These are phyloP conservation scores for Moesziomyces sp. DNA, from an alignment of 1,284 basidiomycete genomes.

Conservation along the genomic window DNA sequence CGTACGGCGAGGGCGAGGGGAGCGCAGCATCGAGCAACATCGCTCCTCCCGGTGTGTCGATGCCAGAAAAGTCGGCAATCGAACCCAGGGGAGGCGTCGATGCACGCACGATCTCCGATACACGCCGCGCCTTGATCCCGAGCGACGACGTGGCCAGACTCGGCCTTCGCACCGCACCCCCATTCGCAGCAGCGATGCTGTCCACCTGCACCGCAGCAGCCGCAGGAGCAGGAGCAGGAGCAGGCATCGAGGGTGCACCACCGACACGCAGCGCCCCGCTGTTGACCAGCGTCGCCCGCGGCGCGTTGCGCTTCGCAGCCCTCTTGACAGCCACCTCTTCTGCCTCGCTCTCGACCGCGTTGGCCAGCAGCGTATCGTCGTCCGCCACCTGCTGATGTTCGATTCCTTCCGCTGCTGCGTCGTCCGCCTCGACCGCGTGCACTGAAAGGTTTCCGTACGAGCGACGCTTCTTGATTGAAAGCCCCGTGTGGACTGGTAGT, in stretches of 20 bases:
- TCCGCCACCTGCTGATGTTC: slow-evolving; percentile 8
- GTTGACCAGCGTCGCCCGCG: slow-evolving; percentile 42
- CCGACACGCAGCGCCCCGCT: slow-evolving; percentile 32
- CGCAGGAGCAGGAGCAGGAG: background rate
- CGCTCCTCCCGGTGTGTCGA: slow-evolving; percentile 26
- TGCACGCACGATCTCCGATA: slow-evolving; percentile 40
- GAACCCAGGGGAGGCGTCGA: slow-evolving; percentile 35
- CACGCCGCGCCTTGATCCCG: slow-evolving; percentile 41
- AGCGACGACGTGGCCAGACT: slow-evolving; percentile 37
- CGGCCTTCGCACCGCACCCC: slow-evolving; percentile 7
- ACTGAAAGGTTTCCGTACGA: slow-evolving; percentile 46
- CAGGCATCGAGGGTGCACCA: slow-evolving; percentile 1
- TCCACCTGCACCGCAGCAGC: background rate
- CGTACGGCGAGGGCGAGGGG: slow-evolving; percentile 32
- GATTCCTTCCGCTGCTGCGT: background rate
- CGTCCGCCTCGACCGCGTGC: slow-evolving; percentile 15
- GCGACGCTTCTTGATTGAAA: slow-evolving; percentile 38
- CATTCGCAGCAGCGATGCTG: background rate
- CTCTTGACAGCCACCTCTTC: slow-evolving; percentile 5
- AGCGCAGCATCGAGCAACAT: slow-evolving; percentile 26
- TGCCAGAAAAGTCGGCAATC: slow-evolving; percentile 25
- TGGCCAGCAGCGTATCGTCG: slow-evolving; percentile 22
- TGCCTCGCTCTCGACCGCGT: background rate
- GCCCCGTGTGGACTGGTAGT: slow-evolving; percentile 18
- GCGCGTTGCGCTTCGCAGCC: slow-evolving; percentile 21